A percentile compares a stretch with the other conserved stretches of the same genome.
Evolutionary conservation across 148 eudicot species (phyloP).

Genomic region (Rhododendron ferrugineum): DNA sequence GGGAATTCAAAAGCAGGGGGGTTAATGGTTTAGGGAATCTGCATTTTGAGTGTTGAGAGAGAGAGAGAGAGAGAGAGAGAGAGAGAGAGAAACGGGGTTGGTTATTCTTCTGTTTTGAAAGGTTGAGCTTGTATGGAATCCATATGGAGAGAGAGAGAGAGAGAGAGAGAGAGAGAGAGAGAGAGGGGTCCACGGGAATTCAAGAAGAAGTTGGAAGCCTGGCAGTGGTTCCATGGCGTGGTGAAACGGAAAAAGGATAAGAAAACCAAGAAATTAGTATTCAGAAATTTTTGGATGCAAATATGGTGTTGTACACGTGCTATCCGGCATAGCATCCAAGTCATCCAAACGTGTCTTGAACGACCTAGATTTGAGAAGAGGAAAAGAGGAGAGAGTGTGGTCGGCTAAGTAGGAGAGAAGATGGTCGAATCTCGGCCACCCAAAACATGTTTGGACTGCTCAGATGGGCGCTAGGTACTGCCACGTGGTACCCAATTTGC

Average conservation of each 20-base stretch:
- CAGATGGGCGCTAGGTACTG: no score
- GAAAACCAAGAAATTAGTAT: not conserved
- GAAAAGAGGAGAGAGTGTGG: no score
- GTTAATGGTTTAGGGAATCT: conserved; percentile 16
- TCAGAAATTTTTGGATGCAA: no score
- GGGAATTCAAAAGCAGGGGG: not conserved
- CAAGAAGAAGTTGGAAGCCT: not conserved
- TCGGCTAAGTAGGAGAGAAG: no score
- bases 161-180: not conserved
- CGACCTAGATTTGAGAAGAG: no score
- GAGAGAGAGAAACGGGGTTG: not conserved
- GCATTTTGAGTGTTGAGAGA: not conserved
- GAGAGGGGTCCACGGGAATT: not conserved
- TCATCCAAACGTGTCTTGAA: no score
- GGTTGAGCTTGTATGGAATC: not conserved
- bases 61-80: not conserved
- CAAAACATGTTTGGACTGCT: no score
- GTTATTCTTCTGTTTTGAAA: conserved; percentile 5
- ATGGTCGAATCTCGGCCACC: no score
- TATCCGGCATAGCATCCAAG: no score
- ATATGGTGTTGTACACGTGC: no score
- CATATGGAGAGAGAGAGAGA: not conserved
- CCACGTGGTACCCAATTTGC: no score
- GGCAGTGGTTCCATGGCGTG: not conserved
- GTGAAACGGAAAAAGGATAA: not conserved